Base-by-base conservation (phyloP, 352 stramenopile species). In the Pythium apleroticum region DNA sequence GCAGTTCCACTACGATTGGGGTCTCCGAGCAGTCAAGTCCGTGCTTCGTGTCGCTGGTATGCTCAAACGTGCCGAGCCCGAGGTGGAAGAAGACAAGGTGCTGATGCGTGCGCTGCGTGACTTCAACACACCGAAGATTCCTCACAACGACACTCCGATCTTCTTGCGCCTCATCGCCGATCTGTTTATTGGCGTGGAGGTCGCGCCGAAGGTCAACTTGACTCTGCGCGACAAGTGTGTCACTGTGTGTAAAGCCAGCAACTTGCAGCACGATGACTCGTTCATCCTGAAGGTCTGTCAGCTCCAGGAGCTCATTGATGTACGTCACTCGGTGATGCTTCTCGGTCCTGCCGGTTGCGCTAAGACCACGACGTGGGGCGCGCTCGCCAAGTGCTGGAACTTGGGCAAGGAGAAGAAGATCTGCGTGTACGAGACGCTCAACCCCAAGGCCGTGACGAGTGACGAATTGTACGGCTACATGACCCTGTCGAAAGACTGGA, bases 391-490 rank as follows among this genome's bases (percentile, higher is more conserved):
- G 49, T 94, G 86, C 71, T 94, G 85, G 86, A 96, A 96, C 53
- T 56, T 96, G 3, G 85, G 81, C 19, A 92, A 96, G 30, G 88
- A 95, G 30, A 96, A 96, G 71, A 94, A 94, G 61, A 85, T 90
- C 9, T 95, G 86, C 41, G 86, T 96, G 41, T 96, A 95, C 52
- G 88, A 96, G 75, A 96, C 88, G 7, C 65, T 96, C 9, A 96
- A 96, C 31, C 88, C 88, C 0, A 96, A 97, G 60, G 84, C 89
- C 1, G 85, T 97, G 50, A 96, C 88, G 3, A 93, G 86, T 1
- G 90, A 97, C 48, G 92, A 98, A 59, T 69, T 98, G n/a, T 98
- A 98, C 66, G 94, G 87, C 4, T 96, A 95, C 74, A 96, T 96
- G 86, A 96, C 86, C 17, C 74, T 96, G 6, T 95, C 86, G 17